Base-by-base conservation (phyloP, 2,329 filamentous ascomycete genomes). In the Pseudogymnoascus sp. region DNA sequence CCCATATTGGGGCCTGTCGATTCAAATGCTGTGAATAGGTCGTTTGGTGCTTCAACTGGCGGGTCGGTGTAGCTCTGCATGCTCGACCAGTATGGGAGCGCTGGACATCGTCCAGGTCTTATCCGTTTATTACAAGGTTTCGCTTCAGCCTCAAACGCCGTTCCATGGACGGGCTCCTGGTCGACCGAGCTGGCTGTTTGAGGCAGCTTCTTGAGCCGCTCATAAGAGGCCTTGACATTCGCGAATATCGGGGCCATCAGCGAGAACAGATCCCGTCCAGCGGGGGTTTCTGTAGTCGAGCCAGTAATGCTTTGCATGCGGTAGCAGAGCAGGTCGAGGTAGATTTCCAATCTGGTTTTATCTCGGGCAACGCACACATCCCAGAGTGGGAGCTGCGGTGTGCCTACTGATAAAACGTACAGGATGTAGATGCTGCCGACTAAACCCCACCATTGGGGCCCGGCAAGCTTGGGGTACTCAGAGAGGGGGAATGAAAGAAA, bases 401-500 rank as follows among this genome's bases (percentile, higher is more conserved):
- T 55, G 29, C 48, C 48, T 35, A 55, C 35, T 33, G 48, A 55
- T 55, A 55, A 13, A 55, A 55, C 48, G 27, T 33, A 55, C 27
- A 55, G 27, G 4, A 33, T 55, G 9, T 55, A 55, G 29, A 55
- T 4, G 4, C 48, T 55, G 9, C 48, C 48, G 5, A 33, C 21
- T 6, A 55, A 33, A 10, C 48, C 48, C 48, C 48, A 55, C 48
- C 29, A 55, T 6, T 55, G 48, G 13, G 29, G 48, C 9, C 35
- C 48, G 2, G 48, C 29, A 35, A 55, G 29, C 27, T 55, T 55
- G 1, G 48, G 29, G 2, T 55, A 55, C 29, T 55, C 29, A 4
- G 48, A 55, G 48, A 55, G 48, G 48, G 48, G 4, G n/a, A 33
- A 55, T 12, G 48, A 55, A 55, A 55, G 48, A 21, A 55, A 55